Conservation (phyloP, 1,284 basidiomycete genomes). For the Tilletia setariae region DNA sequence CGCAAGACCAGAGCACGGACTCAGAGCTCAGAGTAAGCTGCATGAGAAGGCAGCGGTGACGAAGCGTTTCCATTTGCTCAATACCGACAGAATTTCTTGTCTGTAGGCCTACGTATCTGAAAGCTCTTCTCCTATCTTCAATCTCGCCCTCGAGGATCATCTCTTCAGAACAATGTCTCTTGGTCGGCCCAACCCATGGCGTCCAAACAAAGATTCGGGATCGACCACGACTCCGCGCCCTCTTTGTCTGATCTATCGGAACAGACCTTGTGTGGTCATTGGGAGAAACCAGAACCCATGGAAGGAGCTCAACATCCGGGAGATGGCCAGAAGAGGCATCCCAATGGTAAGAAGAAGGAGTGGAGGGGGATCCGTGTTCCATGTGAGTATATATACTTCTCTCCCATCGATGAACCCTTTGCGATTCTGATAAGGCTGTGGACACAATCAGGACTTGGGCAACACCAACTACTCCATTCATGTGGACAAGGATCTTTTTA, state of each 20-base stretch:
- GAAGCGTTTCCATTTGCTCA: too few species aligned
- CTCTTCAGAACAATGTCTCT: constrained; percentile 27
- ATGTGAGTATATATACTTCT: constrained; percentile 69
- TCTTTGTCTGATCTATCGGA: constrained; percentile 81
- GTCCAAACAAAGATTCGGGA: neutral
- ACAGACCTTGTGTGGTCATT: constrained; percentile 85
- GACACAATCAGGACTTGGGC: constrained; percentile 75
- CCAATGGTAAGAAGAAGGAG: constrained; percentile 82
- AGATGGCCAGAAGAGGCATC: constrained; percentile 62
- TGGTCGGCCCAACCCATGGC: neutral
- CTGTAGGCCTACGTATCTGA: constrained; percentile 69
- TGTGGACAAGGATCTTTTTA: constrained; percentile 74
- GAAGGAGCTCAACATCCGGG: constrained; percentile 82
- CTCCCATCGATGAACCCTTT: neutral
- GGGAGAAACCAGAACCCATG: constrained; percentile 97
- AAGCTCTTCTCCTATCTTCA: constrained; percentile 84
- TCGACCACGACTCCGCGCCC: constrained; percentile 21
- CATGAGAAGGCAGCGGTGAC: too few species aligned
- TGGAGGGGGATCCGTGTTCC: constrained; percentile 97
- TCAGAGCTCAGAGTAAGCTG: neutral
- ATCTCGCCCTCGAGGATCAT: constrained; percentile 80
- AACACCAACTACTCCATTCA: constrained; percentile 98
- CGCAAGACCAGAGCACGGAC: neutral
- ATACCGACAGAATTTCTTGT: neutral
- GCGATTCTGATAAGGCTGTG: neutral